Percentiles rank a stretch among this genome's conserved stretches.
Evolutionary conservation across 179 eudicot genomes (phyloP).

Genomic region (Drosera spatulata): DNA sequence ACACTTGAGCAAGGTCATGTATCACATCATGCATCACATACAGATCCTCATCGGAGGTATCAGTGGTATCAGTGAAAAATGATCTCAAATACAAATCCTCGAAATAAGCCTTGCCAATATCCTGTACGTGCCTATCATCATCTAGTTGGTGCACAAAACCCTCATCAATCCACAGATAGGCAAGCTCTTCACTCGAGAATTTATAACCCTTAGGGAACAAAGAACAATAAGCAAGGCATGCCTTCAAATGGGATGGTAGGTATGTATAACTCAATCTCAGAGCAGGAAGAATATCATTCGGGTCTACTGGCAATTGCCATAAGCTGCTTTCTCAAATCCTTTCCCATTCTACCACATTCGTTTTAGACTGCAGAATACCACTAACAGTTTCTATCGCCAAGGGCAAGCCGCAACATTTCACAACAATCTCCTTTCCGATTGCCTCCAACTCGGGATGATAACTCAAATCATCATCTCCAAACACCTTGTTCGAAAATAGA

Average conservation of each 20-base stretch:
- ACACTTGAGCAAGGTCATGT: too few species aligned
- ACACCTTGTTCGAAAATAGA: too few species aligned
- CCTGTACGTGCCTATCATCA: too few species aligned
- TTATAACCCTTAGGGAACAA: too few species aligned
- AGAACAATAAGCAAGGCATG: background rate
- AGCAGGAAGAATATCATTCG: constrained; percentile 9
- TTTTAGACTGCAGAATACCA: background rate
- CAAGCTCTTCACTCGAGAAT: too few species aligned
- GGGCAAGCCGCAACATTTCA: constrained; percentile 13
- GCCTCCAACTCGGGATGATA: constrained; percentile 8
- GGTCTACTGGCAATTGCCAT: constrained; percentile 9
- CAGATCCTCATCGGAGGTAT: too few species aligned
- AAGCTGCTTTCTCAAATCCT: constrained; percentile 3
- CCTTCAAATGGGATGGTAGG: background rate
- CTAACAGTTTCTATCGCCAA: constrained; percentile 11
- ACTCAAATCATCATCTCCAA: constrained; percentile 9
- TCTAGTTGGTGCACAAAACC: too few species aligned
- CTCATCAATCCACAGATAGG: too few species aligned
- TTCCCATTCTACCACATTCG: constrained; percentile 7
- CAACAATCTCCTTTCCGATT: constrained; percentile 9
- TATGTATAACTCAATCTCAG: constrained; percentile 14
- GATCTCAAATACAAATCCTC: too few species aligned
- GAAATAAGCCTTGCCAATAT: too few species aligned
- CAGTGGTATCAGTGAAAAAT: too few species aligned
- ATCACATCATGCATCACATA: too few species aligned